Evolutionary conservation across 2,329 filamentous ascomycete genomes (phyloP), one percentile per base, ranked within the genome.

Genomic region (Colletotrichum truncatum): DNA sequence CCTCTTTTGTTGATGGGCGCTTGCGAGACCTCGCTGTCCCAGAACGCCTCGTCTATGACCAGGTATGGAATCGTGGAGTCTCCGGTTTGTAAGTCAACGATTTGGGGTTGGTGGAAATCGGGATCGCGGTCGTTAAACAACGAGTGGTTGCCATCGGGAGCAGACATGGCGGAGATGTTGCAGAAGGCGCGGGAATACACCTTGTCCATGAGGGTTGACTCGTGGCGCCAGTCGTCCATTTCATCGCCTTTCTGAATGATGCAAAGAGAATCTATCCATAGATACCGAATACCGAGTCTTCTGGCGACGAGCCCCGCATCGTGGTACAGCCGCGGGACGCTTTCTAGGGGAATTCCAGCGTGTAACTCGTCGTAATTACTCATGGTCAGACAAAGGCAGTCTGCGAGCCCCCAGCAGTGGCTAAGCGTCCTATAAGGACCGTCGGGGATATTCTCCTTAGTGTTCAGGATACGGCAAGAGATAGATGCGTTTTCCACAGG

Each of bases 141-240:
- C 1, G 60, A 61, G 3, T 62, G 43, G 6, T 34, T 21, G 23
- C 55, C 55, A 23, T 68, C 48, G 6, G 18, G 36, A 3, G 70
- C 66, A 2, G 43, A 54, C 4, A 62, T 51, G 2, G 70, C 70
- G 0, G 67, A 71, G 18, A 71, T 69, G 18, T 70, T 72, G 61
- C 69, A 62, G 18, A 61, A 71, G 7, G 69, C 57, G 30, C 69
- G 62, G 1, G 54, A 55, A 23, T 71, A 72, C 2, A 71, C 67
- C 2, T 67, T 32, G 12, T 69, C 32, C 70, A 72, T 71, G 2
- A 54, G 36, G 3, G 49, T 14, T 0, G 69, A 60, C 23, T 72
- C 69, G 5, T 11, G n/a, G 9, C 52, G 36, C 70, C 70, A 72
- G 26, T 72, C 70, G 1, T 39, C 10, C 6, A 38, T 18, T 6